phyloP scores from a whole-genome alignment of 176 grass and related monocot genomes.

The Alloteropsis semialata region DNA sequence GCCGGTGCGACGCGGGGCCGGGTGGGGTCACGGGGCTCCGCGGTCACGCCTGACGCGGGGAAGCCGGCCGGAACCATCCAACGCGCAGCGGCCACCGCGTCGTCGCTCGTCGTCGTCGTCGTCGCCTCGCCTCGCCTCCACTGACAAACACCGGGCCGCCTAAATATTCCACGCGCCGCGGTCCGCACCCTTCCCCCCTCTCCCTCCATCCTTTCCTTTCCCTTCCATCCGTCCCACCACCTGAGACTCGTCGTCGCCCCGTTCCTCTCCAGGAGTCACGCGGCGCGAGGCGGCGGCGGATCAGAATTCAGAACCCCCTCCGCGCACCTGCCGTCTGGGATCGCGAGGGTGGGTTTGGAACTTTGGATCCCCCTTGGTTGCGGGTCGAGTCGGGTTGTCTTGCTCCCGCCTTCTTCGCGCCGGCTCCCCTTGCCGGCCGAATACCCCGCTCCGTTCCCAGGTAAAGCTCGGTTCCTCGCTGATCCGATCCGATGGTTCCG shows the following conservation, averaged over 20 bases:
- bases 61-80: slow-evolving; percentile 31
- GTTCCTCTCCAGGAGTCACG: background rate
- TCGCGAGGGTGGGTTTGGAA: background rate
- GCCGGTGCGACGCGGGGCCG: slow-evolving; percentile 9
- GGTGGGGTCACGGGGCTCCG: background rate
- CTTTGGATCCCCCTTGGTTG: background rate
- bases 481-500: background rate
- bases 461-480: background rate
- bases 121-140: background rate
- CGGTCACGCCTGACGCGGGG: slow-evolving; percentile 20
- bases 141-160: background rate
- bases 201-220: background rate
- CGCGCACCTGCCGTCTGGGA: background rate
- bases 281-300: background rate
- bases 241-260: background rate
- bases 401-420: background rate
- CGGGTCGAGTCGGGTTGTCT: background rate
- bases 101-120: slow-evolving; percentile 13
- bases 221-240: background rate
- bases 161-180: slow-evolving; percentile 24
- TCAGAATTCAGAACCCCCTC: background rate
- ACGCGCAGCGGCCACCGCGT: background rate
- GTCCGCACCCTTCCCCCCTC: background rate
- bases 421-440: slow-evolving; percentile 10
- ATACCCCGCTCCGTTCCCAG: background rate